phyloP scores from a whole-genome alignment of 768 basidiomycete genomes.

The Crucibulum laeve region DNA sequence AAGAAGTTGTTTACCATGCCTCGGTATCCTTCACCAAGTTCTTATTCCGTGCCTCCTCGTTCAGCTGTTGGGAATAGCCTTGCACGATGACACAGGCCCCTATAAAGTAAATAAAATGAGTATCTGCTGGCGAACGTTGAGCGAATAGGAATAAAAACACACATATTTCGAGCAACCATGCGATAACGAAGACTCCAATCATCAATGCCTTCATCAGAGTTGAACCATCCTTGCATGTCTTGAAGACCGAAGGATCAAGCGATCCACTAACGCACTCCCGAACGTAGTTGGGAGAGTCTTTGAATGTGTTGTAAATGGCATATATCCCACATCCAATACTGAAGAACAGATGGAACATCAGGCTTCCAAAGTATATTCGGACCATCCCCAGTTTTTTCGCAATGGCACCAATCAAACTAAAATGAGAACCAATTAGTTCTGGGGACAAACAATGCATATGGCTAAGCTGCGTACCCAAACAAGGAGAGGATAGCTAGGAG shows the following conservation, averaged over 20 bases:
- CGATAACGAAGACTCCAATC: conserved; percentile 35
- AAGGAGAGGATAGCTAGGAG: conserved; percentile 39
- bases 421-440: neutral
- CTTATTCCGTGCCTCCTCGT: conserved; percentile 34
- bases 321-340: conserved; percentile 39
- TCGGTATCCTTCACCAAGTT: conserved; percentile 39
- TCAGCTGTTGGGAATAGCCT: conserved; percentile 39
- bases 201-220: conserved; percentile 36
- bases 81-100: conserved; percentile 46
- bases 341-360: conserved; percentile 38
- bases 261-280: conserved; percentile 30
- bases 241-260: conserved; percentile 19
- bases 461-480: conserved; percentile 29
- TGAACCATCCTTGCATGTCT: conserved; percentile 33
- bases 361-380: conserved; percentile 36
- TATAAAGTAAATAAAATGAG: conserved; percentile 12
- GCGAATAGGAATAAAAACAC: conserved; percentile 13
- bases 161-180: conserved; percentile 48
- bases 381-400: conserved; percentile 34
- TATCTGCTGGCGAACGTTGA: neutral
- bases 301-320: conserved; percentile 39
- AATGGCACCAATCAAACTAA: conserved; percentile 39
- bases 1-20: conserved; percentile 27
- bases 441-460: neutral
- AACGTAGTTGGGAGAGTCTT: conserved; percentile 32